Conservation (phyloP, 257 asterid species). For the Forsythia suspensa region DNA sequence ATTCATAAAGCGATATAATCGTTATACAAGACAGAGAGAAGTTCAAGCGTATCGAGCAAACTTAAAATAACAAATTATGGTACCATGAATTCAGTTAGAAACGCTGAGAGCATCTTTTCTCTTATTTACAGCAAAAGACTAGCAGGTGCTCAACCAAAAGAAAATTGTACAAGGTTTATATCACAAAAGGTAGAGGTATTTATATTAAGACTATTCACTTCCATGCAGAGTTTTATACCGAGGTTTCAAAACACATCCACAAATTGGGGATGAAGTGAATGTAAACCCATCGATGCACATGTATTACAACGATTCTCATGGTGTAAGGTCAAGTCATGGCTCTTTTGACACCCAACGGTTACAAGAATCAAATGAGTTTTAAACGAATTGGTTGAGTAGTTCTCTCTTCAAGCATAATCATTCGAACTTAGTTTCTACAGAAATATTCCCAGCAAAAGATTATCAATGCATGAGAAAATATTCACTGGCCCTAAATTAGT, state of each 20-base stretch:
- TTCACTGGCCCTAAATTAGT: background rate
- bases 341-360: background rate
- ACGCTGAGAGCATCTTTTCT: background rate
- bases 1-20: background rate
- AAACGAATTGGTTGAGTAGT: background rate
- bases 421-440: background rate
- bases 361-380: background rate
- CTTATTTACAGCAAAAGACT: background rate
- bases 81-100: background rate
- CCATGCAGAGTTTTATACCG: background rate
- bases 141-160: background rate
- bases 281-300: background rate
- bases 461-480: no score
- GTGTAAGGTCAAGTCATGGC: background rate
- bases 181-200: background rate
- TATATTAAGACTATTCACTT: background rate
- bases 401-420: background rate
- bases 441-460: background rate
- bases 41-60: constrained; percentile 1
- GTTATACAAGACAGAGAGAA: constrained; percentile 5
- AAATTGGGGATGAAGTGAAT: background rate
- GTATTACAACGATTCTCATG: background rate
- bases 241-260: background rate
- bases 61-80: background rate
- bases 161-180: background rate